Evolutionary conservation across 371 early-diverging fungal genomes (phyloP).

Genomic region (Dichotomocladium elegans): DNA sequence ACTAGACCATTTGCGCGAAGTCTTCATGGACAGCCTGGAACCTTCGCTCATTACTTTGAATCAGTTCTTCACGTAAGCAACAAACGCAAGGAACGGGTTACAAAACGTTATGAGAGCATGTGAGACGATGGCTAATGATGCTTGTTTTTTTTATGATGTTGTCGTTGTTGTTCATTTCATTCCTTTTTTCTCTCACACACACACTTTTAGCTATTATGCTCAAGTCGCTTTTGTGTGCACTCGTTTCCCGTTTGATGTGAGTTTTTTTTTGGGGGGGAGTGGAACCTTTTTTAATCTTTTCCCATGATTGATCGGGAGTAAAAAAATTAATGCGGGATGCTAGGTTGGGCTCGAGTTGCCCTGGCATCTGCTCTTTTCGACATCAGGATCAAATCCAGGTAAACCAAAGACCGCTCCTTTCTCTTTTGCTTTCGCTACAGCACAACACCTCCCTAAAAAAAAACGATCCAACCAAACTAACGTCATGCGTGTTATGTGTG

Average conservation of each 20-base stretch:
- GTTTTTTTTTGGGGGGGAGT: neutral
- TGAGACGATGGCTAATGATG: no score
- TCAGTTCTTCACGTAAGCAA: constrained; percentile 22
- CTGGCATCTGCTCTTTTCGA: constrained; percentile 15
- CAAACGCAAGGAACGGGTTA: neutral
- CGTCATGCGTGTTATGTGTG: no score
- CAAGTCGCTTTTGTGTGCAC: constrained; percentile 40
- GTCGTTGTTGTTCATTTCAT: neutral
- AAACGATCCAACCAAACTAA: no score
- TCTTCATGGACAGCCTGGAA: constrained; percentile 6
- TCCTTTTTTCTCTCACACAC: neutral
- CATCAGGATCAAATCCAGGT: constrained; percentile 10
- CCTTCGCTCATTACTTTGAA: constrained; percentile 17
- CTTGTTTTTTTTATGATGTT: no score
- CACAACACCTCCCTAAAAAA: no score
- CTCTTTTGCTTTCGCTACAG: no score
- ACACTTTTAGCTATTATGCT: constrained; percentile 29
- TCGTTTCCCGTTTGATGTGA: constrained; percentile 43
- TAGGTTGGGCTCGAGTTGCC: constrained; percentile 15
- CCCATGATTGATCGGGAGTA: neutral
- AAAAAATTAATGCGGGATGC: neutral
- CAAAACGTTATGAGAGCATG: no score
- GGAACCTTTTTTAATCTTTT: neutral
- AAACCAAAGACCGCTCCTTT: no score
- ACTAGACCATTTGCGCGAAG: constrained; percentile 28